Base-by-base conservation (phyloP, 257 asterid genomes). In the Haberlea rhodopensis region DNA sequence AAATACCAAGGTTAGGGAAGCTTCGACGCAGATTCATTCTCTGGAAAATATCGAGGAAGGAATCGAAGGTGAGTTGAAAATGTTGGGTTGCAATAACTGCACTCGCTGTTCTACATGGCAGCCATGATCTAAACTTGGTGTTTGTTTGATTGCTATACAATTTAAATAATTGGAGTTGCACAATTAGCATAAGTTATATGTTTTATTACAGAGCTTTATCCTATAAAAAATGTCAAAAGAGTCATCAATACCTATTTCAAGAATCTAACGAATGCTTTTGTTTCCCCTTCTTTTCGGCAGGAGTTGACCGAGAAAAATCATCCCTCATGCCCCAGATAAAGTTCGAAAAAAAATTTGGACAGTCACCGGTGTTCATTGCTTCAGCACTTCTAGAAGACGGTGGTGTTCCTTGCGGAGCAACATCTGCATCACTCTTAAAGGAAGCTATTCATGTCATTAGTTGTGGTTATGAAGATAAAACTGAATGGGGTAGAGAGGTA, bases 401-500 rank as follows among this genome's bases (percentile, higher is more conserved):
- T 5, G 88, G 84, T 45, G 51, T 62, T 34, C 78, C 80, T 13
- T 34, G 27, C 9, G 78, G 60, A 18, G 77, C 68, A 49, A 65
- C 68, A 64, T 62, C 79, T 18, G 73, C 84, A 13, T 37, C 73
- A n/a, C 75, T 75, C 48, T 59, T 80, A 45, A 71, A 82, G 31
- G 88, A 82, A 73, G 80, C 88, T 20, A 59, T 82, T 63, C 88
- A 82, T 77, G 88, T 82, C 29, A 82, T 82, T 62, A 72, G 85
- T 70, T 82, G 87, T 54, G 82, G 84, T 37, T 82, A 76, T 8
- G 87, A 82, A 79, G 87, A 79, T 71, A 82, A 82, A 70, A 80
- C 88, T n/a, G 88, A 82, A 64, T 82, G 88, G 88, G 88, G 88
- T 67, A 80, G 71, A 64, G 88, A 82, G 79, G 88, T 80, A 73